Conservation (phyloP, 768 basidiomycete genomes). For the Lactarius tabidus region DNA sequence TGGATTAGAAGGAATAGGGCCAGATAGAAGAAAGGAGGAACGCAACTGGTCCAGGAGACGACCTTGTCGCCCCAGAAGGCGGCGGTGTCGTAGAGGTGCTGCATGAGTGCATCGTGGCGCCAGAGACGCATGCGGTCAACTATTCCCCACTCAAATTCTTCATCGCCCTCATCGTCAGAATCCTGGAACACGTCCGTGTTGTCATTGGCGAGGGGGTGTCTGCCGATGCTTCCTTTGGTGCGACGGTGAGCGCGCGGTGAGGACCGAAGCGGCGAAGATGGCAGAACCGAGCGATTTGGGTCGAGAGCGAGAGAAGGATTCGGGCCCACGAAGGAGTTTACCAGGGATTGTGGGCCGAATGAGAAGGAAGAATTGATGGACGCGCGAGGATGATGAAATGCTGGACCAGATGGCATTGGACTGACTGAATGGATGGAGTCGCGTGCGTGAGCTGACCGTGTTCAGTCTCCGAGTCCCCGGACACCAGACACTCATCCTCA, state of each 20-base stretch:
- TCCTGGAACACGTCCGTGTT: conserved; percentile 74
- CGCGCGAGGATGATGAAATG: conserved; percentile 48
- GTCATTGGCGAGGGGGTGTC: conserved; percentile 76
- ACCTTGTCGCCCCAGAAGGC: conserved; percentile 99
- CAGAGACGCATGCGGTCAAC: conserved; percentile 95
- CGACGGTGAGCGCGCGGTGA: conserved; percentile 58
- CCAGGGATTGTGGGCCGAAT: conserved; percentile 72
- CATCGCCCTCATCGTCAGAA: conserved; percentile 52
- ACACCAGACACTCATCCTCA: not conserved
- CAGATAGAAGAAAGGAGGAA: conserved; percentile 15
- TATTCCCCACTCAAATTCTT: conserved; percentile 73
- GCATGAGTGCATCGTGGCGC: conserved; percentile 98
- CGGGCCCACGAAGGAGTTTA: conserved; percentile 64
- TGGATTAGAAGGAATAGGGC: not conserved
- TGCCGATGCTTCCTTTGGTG: conserved; percentile 44
- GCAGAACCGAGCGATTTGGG: conserved; percentile 75
- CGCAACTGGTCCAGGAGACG: conserved; percentile 86
- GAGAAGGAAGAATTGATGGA: conserved; percentile 82
- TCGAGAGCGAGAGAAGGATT: conserved; percentile 67
- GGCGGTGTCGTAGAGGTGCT: conserved; percentile 95
- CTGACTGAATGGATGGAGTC: conserved; percentile 22
- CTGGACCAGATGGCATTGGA: conserved; percentile 32
- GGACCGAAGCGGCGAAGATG: conserved; percentile 64
- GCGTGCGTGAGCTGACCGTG: not conserved
- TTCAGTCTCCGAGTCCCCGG: not conserved